Evolutionary conservation across 345 rosid species (phyloP).

Genomic region (Clarkia xantiana): DNA sequence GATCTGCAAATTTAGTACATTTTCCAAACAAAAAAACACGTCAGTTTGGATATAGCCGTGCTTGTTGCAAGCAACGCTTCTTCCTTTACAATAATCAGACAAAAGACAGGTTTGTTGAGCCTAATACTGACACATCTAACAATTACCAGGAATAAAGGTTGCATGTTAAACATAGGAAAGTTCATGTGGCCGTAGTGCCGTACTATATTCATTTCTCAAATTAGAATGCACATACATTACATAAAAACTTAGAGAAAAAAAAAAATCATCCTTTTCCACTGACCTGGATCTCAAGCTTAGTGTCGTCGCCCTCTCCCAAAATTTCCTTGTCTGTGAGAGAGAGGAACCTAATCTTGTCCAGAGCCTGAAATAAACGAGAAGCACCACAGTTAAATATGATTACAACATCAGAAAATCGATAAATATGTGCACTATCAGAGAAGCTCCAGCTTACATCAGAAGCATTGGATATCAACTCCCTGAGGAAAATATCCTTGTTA

Average conservation of each 20-base stretch:
- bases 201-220: too few species aligned
- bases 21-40: too few species aligned
- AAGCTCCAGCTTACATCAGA: constrained; percentile 61
- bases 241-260: background rate
- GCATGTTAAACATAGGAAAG: too few species aligned
- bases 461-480: constrained; percentile 96
- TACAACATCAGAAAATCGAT: background rate
- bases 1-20: constrained; percentile 35
- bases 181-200: too few species aligned
- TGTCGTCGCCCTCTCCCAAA: constrained; percentile 76
- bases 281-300: constrained; percentile 97
- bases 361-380: constrained; percentile 35
- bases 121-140: too few species aligned
- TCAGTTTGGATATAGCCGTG: too few species aligned
- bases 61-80: too few species aligned
- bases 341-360: constrained; percentile 93
- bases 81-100: too few species aligned
- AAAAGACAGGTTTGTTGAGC: too few species aligned
- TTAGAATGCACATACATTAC: background rate
- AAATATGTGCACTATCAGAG: background rate
- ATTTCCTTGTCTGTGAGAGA: constrained; percentile 84
- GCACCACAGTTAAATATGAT: constrained; percentile 4
- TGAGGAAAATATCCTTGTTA: constrained; percentile 91
- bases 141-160: too few species aligned
- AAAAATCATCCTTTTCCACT: constrained; percentile 1